Base-by-base conservation (phyloP, 176 grass and related monocot species). In the Cymbopogon citratus region DNA sequence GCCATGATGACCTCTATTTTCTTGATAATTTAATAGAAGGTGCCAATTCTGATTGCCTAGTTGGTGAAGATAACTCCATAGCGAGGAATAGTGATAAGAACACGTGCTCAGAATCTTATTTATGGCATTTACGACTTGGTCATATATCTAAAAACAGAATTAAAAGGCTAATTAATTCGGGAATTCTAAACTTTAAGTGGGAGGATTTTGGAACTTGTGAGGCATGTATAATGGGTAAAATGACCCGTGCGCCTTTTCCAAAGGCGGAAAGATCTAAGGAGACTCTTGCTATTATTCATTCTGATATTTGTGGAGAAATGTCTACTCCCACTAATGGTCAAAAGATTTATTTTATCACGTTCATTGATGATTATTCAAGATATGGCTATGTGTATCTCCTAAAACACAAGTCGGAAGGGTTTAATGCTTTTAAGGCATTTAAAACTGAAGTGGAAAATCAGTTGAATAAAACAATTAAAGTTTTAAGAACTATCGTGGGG, bases 121-220 rank as follows among this genome's bases (percentile, higher is more conserved):
- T 63, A 16, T 73, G 69, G 56, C 39, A 73, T 72, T 71, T 81
- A 61, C 12, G 19, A 31, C 12, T 73, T 45, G 38, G 80, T 24
- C 56, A 82, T 6, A 73, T 73, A 16, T 73, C 39, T 18, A 73
- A 82, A 52, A 82, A 82, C 1, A 73, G 26, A 82, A 73, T 82
- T 63, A 82, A 73, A 13, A 63, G 25, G 12, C 4, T 82, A 24
- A 73, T 82, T 82, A 82, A 5, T 82, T 82, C 25, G 73, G 54
- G 18, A 73, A 82, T 73, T 82, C 12, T 82, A 3, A 62, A 82
- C 3, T 72, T 81, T 45, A 82, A 82, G 80, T 82, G 68, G 68
- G 9, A 40, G 36, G 35, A 69, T 69, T 69, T n/a, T 69, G 66
- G 34, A 3, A 21, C 65, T n/a, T 39, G 34, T 68, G 66, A 68